These are phyloP conservation scores for Penicillium sp. DNA, from an alignment of 2,329 filamentous ascomycete species.

Conservation along the genomic window DNA sequence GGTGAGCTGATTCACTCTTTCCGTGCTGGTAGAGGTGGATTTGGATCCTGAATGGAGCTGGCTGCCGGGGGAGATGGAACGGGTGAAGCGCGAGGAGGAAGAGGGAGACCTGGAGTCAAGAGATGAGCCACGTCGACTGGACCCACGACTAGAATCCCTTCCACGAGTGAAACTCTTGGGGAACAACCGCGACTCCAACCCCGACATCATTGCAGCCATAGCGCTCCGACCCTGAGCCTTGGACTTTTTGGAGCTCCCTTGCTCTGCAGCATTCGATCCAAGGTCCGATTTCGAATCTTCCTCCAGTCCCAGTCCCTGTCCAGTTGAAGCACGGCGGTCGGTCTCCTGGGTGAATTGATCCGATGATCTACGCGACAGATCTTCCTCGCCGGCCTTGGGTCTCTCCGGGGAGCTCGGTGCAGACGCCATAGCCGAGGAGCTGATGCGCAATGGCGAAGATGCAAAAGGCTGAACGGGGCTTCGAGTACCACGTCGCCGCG, in stretches of 20 bases:
- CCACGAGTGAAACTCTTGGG: constrained; percentile 37
- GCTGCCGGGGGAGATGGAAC: constrained; percentile 40
- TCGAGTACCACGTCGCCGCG: constrained; percentile 21
- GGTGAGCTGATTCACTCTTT: constrained; percentile 51
- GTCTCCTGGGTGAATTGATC: constrained; percentile 32
- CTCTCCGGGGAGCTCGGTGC: constrained; percentile 31
- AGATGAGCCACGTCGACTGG: constrained; percentile 40
- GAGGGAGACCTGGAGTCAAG: constrained; percentile 37
- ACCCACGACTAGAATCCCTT: constrained; percentile 39
- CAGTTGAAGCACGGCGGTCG: constrained; percentile 18
- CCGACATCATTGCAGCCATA: constrained; percentile 50
- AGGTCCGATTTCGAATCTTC: constrained; percentile 13
- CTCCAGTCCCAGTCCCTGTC: constrained; percentile 5
- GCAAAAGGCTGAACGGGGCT: constrained; percentile 26
- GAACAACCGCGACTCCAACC: constrained; percentile 36
- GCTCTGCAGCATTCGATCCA: constrained; percentile 10
- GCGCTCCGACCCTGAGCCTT: constrained; percentile 34
- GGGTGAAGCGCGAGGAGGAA: constrained; percentile 23
- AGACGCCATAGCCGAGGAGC: constrained; percentile 32
- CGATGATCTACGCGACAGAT: constrained; percentile 34
- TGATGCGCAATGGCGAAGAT: constrained; percentile 36
- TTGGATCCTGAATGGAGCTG: constrained; percentile 3
- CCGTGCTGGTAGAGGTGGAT: neutral
- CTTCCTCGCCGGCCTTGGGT: constrained; percentile 34
- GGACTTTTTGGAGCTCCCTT: constrained; percentile 12